These are phyloP conservation scores for Hanseniaspora occidentalis DNA, from an alignment of 805 yeast species.

Conservation along the genomic window DNA sequence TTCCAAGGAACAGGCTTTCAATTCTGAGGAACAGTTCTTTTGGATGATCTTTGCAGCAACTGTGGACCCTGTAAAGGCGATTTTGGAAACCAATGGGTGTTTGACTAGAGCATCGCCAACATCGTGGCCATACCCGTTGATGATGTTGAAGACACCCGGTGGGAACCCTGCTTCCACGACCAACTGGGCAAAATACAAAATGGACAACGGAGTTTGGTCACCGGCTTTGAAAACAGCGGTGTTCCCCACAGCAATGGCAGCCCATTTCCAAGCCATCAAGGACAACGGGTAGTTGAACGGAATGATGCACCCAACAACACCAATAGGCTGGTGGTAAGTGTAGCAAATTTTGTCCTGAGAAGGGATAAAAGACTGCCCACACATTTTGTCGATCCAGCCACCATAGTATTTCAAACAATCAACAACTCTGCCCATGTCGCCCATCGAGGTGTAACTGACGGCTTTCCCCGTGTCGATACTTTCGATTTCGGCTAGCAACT, in stretches of 20 bases:
- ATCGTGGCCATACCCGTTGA: conserved; percentile 55
- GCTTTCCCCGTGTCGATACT: conserved; percentile 79
- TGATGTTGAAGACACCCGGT: conserved; percentile 60
- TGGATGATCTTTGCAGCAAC: conserved; percentile 56
- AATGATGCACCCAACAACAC: conserved; percentile 56
- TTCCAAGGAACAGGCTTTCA: conserved; percentile 55
- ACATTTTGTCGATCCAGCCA: conserved; percentile 77
- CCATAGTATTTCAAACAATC: conserved; percentile 65
- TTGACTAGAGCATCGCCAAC: conserved; percentile 58
- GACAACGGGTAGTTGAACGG: conserved; percentile 65
- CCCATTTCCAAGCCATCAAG: conserved; percentile 73
- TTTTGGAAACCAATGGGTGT: conserved; percentile 45
- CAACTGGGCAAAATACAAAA: conserved; percentile 45
- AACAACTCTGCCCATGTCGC: conserved; percentile 56
- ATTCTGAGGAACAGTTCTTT: conserved; percentile 43
- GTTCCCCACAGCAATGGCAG: conserved; percentile 72
- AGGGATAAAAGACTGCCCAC: conserved; percentile 31
- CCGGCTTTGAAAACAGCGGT: conserved; percentile 60
- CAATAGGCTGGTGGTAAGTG: conserved; percentile 55
- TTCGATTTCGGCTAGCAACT: conserved; percentile 61
- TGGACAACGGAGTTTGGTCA: conserved; percentile 64
- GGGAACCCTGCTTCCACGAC: conserved; percentile 63
- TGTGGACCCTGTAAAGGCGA: conserved; percentile 58
- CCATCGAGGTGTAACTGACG: conserved; percentile 39
- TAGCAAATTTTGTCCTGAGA: conserved; percentile 40